Conservation (phyloP, 768 basidiomycete genomes). For the Mycena rosella region DNA sequence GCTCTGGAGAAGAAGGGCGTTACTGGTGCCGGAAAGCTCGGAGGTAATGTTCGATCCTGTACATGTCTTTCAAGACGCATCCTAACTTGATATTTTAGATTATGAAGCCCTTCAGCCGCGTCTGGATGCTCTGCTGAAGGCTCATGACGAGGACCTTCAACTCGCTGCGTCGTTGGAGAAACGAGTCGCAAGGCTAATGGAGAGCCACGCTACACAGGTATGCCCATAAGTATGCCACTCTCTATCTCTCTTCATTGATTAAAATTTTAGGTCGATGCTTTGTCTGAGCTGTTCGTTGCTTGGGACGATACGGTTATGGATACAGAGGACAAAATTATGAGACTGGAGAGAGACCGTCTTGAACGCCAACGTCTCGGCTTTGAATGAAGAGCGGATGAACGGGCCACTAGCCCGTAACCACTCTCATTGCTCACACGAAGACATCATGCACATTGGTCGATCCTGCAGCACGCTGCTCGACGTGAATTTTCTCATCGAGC, state of each 20-base stretch:
- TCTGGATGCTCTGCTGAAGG: slow-evolving; percentile 68
- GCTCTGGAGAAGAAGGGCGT: slow-evolving; percentile 78
- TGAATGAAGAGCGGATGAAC: slow-evolving; percentile 45
- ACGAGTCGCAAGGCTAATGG: slow-evolving; percentile 73
- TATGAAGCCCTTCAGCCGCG: slow-evolving; percentile 77
- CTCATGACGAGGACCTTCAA: slow-evolving; percentile 70
- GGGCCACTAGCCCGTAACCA: background rate
- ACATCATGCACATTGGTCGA: too few species aligned
- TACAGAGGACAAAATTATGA: slow-evolving; percentile 69
- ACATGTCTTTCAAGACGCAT: background rate
- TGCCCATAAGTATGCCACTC: background rate
- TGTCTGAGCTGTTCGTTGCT: slow-evolving; percentile 86
- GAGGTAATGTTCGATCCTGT: slow-evolving; percentile 53
- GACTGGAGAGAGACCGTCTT: slow-evolving; percentile 70
- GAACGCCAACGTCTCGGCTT: slow-evolving; percentile 75
- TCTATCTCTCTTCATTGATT: background rate
- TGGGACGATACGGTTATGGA: slow-evolving; percentile 86
- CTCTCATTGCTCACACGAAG: too few species aligned
- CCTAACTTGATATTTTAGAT: slow-evolving; percentile 50
- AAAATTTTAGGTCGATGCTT: slow-evolving; percentile 72
- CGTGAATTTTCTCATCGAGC: too few species aligned
- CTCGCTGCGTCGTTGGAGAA: slow-evolving; percentile 73
- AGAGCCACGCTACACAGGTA: slow-evolving; percentile 79
- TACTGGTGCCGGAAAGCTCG: slow-evolving; percentile 77
- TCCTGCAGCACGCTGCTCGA: too few species aligned